Percentiles rank a stretch among this genome's conserved stretches.
Conservation (phyloP, 2,329 filamentous ascomycete genomes). For the Ploettnerulaceae sp. region DNA sequence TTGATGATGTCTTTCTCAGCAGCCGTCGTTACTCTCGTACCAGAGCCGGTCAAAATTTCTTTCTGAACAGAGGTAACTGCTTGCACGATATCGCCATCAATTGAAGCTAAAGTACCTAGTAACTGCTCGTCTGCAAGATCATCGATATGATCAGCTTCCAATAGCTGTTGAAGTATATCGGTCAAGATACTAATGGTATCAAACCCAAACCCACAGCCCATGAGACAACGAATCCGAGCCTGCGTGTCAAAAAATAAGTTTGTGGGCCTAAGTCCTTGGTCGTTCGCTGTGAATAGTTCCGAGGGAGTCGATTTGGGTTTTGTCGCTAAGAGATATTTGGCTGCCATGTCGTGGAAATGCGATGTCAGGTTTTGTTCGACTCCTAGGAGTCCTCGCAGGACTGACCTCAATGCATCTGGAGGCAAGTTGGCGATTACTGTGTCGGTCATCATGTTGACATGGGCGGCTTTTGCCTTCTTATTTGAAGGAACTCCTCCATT, state of each 20-base stretch:
- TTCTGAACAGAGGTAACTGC: constrained; percentile 29
- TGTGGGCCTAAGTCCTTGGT: neutral
- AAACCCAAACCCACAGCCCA: constrained; percentile 34
- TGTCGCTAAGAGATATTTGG: constrained; percentile 29
- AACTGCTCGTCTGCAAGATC: constrained; percentile 9
- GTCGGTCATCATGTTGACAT: constrained; percentile 46
- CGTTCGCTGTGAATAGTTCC: constrained; percentile 12
- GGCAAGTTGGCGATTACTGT: constrained; percentile 42
- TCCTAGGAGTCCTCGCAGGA: constrained; percentile 35
- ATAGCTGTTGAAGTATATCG: constrained; percentile 18
- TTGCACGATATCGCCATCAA: constrained; percentile 34
- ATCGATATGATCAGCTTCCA: constrained; percentile 4
- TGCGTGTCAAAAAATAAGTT: constrained; percentile 18
- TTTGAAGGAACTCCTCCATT: neutral
- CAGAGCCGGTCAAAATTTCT: constrained; percentile 15
- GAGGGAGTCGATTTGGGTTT: constrained; percentile 18
- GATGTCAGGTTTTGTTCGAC: constrained; percentile 32
- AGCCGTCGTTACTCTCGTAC: constrained; percentile 13
- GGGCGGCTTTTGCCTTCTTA: constrained; percentile 31
- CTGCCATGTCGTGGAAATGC: constrained; percentile 34
- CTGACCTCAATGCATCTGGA: constrained; percentile 37
- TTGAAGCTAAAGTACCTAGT: constrained; percentile 26
- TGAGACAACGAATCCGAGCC: constrained; percentile 29
- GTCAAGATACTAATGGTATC: constrained; percentile 26
- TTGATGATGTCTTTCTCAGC: constrained; percentile 10